Evolutionary conservation across 2,329 filamentous ascomycete genomes (phyloP).

Genomic region (Aureobasidium melanogenum): DNA sequence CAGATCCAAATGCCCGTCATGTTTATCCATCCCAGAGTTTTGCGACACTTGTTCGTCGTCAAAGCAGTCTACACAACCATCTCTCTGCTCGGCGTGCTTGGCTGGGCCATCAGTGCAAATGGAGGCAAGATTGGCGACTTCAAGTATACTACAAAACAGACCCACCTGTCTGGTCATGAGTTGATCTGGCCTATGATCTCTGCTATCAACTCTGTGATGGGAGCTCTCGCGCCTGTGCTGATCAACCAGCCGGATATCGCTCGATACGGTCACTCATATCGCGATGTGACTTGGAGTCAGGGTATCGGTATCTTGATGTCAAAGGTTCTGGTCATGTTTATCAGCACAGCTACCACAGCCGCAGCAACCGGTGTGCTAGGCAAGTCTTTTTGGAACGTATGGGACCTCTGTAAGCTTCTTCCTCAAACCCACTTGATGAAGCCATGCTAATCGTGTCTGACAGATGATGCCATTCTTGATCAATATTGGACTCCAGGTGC

Average conservation of each 20-base stretch:
- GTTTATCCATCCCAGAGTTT: not conserved
- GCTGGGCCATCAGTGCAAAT: not conserved
- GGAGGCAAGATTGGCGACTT: not conserved
- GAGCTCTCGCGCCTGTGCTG: not conserved
- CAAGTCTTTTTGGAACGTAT: not conserved
- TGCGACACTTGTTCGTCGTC: not conserved
- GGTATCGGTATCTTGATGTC: not conserved
- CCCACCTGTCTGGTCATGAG: not conserved
- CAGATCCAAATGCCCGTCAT: constrained; percentile 2
- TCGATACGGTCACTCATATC: not conserved
- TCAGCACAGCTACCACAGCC: not conserved
- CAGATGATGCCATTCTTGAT: not conserved
- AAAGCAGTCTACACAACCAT: not conserved
- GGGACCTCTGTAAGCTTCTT: not conserved
- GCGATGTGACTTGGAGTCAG: constrained; percentile 1
- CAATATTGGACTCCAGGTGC: constrained; percentile 1
- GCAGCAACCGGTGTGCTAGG: not conserved
- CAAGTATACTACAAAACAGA: not conserved
- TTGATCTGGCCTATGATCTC: constrained; percentile 4
- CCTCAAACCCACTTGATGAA: too few species aligned
- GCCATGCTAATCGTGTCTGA: not conserved
- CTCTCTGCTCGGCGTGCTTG: constrained; percentile 1
- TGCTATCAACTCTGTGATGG: constrained; percentile 4
- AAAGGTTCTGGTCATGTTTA: not conserved
- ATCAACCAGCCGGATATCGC: constrained; percentile 2